Evolutionary conservation across 2,329 filamentous ascomycete genomes (phyloP), one percentile per base, ranked within the genome.

Genomic region (Cladosporium cucumerinum): DNA sequence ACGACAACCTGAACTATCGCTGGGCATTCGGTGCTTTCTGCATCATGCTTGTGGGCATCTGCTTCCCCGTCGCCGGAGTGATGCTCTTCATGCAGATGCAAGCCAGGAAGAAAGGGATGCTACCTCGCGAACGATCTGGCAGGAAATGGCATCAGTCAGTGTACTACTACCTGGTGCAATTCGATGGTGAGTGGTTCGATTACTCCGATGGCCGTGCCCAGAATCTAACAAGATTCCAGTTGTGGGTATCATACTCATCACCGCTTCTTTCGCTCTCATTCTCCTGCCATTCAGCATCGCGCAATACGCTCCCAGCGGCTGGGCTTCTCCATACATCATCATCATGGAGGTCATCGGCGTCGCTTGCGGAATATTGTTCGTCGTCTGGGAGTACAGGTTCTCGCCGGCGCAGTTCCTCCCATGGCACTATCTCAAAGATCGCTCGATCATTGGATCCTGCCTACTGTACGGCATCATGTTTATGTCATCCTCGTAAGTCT

Each of bases 1-100:
- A 28, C 59, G 71, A 79, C 0, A 77, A 82, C 79, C 82, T 52
- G 91, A 86, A 84, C 25, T 52, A 46, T 48, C 82, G 86, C 48
- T 91, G 88, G 89, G 87, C 82, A 1, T 91, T 87, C 71, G 89
- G 87, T 48, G 81, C 83, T 68, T 91, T 89, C 76, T 81, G 84
- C 48, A 87, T 92, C 69, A 81, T 91, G 65, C 79, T 87, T 3
- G 87, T 88, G 1, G 77, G 83, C 49, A 81, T 88, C 48, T 85
- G 84, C 26, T 66, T 87, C n/a, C 89, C 89, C 0, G 79, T 91
- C 18, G 84, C 85, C 36, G 71, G 80, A 14, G 78, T 89, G 11
- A 80, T 90, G 67, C 77, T 84, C 61, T 74, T 81, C 69, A 88
- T 89, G 71, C 82, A 87, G 66, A 78, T 77, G 60, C 88, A 88